Percentiles rank a stretch among this genome's conserved stretches.
Evolutionary conservation across 768 basidiomycete genomes (phyloP).

Genomic region (Neoboletus subvelutipes): DNA sequence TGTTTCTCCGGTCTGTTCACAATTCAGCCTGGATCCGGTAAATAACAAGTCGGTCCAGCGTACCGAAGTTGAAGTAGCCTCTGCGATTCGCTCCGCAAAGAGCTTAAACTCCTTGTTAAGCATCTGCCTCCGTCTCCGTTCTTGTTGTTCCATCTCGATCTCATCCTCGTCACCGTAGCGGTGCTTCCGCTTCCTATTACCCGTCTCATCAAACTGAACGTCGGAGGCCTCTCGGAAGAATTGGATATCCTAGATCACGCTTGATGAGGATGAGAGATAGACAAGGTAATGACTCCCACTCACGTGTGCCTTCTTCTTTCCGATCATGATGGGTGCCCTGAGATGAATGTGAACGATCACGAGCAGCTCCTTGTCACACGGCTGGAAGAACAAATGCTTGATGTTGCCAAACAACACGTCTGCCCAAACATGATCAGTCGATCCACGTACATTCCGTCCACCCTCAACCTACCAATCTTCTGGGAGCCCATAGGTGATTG

Average conservation of each 20-base stretch:
- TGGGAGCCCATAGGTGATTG: constrained; percentile 83
- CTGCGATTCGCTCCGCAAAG: constrained; percentile 90
- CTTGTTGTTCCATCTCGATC: constrained; percentile 98
- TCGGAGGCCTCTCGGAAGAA: constrained; percentile 98
- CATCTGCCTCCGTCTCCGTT: constrained; percentile 82
- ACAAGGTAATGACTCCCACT: constrained; percentile 24
- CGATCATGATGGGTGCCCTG: constrained; percentile 95
- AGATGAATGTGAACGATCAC: constrained; percentile 94
- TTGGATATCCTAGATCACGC: constrained; percentile 76
- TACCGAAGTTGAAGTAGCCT: constrained; percentile 77
- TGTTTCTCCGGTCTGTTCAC: constrained; percentile 68
- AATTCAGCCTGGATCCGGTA: neutral
- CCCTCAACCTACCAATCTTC: constrained; percentile 70
- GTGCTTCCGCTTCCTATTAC: constrained; percentile 96
- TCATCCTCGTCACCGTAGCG: constrained; percentile 99
- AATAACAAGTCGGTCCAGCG: constrained; percentile 26
- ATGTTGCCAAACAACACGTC: constrained; percentile 96
- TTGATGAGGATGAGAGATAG: neutral
- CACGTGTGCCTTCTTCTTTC: constrained; percentile 96
- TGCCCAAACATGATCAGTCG: constrained; percentile 31
- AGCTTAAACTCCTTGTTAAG: constrained; percentile 93
- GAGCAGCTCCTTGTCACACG: constrained; percentile 92
- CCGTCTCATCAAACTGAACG: constrained; percentile 97
- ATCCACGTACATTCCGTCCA: neutral
- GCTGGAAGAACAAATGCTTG: constrained; percentile 99